Evolutionary conservation across 2,329 filamentous ascomycete genomes (phyloP), one percentile per base, ranked within the genome.

Genomic region (Teratosphaeria pseudoeucalypti): DNA sequence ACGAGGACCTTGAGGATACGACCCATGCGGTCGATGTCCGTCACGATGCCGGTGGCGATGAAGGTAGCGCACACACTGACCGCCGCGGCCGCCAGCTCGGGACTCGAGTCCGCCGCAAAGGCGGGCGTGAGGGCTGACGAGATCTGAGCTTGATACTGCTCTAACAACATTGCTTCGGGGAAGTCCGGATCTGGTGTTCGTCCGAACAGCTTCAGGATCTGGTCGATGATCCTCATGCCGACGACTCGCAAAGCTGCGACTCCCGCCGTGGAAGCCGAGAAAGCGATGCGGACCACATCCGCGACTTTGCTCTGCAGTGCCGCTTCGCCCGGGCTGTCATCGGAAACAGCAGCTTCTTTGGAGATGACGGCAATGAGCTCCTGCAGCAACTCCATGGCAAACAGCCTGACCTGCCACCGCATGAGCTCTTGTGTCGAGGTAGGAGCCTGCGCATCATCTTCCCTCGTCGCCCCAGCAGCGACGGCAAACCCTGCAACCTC

Each of bases 81-180:
- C 16, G 95, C 94, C 71, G 96, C 92, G 0, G 94, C 92, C 7
- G 94, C 95, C 16, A 99, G 80, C 73, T 99, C 94, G 0, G 95
- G 92, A 0, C 92, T 96, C 0, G 94, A 99, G 73, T 99, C 94
- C 3, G 87, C 87, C 0, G 94, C 92, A 75, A 99, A 99, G 0
- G 94, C 95, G 3, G 94, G 94, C 0, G 95, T 99, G 62, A 99
- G 80, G 0, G 94, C 94, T 19, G 94, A 97, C 68, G 92, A 92
- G 71, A 99, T 99, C 71, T 99, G 94, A 5, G 94, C 94, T 74
- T 99, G 95, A 69, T 99, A 99, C 74, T 99, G 94, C 73, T 99
- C 95, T 3, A 99, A 81, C 16, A 99, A 81, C 75, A 95, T 95
- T 0, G 89, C 94, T 74, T 99, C 94, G n/a, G 92, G 85, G 70